A percentile compares a stretch with the other conserved stretches of the same genome.
Evolutionary conservation across 176 grass and related monocot species (phyloP).

Genomic region (Coix lacrymajobi): DNA sequence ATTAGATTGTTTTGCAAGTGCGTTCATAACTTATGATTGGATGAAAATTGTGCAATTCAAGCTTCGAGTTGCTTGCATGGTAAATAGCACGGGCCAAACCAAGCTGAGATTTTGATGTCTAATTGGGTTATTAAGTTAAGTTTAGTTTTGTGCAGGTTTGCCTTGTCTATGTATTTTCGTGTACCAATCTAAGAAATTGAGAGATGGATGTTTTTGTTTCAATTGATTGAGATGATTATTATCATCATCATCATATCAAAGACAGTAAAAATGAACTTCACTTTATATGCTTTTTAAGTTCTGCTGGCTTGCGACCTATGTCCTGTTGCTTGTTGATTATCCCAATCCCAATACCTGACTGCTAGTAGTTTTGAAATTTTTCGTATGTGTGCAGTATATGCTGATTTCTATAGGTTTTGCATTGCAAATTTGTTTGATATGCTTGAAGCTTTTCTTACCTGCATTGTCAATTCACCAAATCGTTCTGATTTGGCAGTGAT

Average conservation of each 20-base stretch:
- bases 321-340: not conserved
- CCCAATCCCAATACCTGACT: not conserved
- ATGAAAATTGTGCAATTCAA: not conserved
- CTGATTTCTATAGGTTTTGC: not conserved
- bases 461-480: not conserved
- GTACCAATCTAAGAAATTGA: not conserved
- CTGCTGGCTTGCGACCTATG: not conserved
- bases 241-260: not conserved
- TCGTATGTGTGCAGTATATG: not conserved
- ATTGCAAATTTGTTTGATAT: not conserved
- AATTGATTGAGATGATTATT: not conserved
- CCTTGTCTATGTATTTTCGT: not conserved
- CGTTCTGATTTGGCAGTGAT: slow-evolving; percentile 24
- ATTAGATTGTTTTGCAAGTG: not conserved
- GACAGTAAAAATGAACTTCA: not conserved
- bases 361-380: not conserved
- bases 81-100: not conserved
- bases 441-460: not conserved
- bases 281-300: not conserved
- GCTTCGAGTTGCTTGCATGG: not conserved
- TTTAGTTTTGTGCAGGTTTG: not conserved
- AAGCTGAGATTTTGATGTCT: not conserved
- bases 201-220: not conserved
- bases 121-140: not conserved
- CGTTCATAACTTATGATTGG: not conserved